phyloP scores from a whole-genome alignment of 768 basidiomycete species.

The Suillus variegatus region DNA sequence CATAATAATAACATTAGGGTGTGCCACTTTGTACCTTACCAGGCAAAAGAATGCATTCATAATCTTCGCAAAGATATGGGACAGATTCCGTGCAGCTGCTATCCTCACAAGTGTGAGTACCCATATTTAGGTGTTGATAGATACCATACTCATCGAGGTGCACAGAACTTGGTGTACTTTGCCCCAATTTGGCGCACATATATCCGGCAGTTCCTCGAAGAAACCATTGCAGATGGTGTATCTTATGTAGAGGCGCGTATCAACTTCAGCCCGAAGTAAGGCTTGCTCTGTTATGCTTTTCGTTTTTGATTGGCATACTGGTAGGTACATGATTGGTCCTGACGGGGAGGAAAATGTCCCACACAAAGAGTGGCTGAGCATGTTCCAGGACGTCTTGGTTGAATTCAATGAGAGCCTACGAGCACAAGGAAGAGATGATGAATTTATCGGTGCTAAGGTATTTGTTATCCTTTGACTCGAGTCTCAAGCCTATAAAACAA shows the following conservation, averaged over 20 bases:
- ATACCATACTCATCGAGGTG: background rate
- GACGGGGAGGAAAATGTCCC: conserved; percentile 59
- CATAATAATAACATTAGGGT: conserved; percentile 73
- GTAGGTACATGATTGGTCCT: conserved; percentile 55
- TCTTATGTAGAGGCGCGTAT: conserved; percentile 70
- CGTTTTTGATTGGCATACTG: background rate
- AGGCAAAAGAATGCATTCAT: background rate
- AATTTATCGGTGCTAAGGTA: conserved; percentile 66
- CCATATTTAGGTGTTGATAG: background rate
- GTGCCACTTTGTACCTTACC: background rate
- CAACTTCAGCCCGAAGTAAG: conserved; percentile 61
- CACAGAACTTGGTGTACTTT: conserved; percentile 44
- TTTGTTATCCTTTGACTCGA: background rate
- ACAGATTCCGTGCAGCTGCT: conserved; percentile 65
- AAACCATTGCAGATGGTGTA: conserved; percentile 69
- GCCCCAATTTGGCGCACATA: conserved; percentile 62
- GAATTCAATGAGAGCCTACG: conserved; percentile 56
- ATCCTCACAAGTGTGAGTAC: conserved; percentile 44
- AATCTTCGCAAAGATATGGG: conserved; percentile 60
- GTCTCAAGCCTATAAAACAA: background rate
- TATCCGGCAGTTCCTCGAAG: conserved; percentile 59
- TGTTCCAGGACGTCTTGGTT: conserved; percentile 52
- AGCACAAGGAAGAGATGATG: conserved; percentile 52
- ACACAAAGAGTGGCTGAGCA: conserved; percentile 59
- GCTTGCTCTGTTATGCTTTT: conserved; percentile 2